Evolutionary conservation across 108 stramenopile genomes (phyloP).

Genomic region (Nitzschia sp.): DNA sequence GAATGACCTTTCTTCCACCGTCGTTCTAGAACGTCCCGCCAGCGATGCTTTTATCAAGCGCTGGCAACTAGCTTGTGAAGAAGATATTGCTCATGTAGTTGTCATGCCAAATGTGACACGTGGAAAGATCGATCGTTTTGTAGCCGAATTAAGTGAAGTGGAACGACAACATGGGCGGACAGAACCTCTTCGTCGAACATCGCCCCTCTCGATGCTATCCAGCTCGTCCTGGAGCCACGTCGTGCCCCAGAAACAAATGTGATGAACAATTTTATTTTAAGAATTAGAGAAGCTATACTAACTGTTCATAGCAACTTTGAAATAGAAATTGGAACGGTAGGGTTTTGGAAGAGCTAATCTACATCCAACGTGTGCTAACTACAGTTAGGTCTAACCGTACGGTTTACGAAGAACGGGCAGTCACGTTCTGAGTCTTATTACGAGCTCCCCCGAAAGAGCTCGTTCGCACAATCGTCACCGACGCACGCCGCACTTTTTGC

Average conservation of each 20-base stretch:
- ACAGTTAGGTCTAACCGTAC: too few relatives aligned
- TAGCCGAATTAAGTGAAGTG: constrained; percentile 56
- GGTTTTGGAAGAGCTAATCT: too few relatives aligned
- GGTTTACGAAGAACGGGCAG: too few relatives aligned
- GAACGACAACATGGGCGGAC: constrained; percentile 4
- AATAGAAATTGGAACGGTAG: too few relatives aligned
- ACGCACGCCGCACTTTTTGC: too few relatives aligned
- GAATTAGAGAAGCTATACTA: too few relatives aligned
- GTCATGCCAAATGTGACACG: constrained; percentile 89
- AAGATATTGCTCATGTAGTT: constrained; percentile 90
- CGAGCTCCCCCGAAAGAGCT: too few relatives aligned
- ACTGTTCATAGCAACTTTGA: too few relatives aligned
- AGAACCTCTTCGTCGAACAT: background rate
- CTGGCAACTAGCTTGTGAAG: constrained; percentile 89
- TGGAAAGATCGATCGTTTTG: constrained; percentile 82
- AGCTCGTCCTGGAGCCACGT: background rate
- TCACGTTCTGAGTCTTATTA: too few relatives aligned
- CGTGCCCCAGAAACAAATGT: background rate
- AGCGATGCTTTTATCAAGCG: constrained; percentile 76
- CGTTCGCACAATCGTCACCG: too few relatives aligned
- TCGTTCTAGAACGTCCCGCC: constrained; percentile 82
- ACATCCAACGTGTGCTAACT: too few relatives aligned
- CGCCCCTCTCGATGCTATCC: background rate
- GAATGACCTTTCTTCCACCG: constrained; percentile 80
- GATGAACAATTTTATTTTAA: too few relatives aligned